Evolutionary conservation across 768 basidiomycete species (phyloP).

Genomic region (Panus rudis): DNA sequence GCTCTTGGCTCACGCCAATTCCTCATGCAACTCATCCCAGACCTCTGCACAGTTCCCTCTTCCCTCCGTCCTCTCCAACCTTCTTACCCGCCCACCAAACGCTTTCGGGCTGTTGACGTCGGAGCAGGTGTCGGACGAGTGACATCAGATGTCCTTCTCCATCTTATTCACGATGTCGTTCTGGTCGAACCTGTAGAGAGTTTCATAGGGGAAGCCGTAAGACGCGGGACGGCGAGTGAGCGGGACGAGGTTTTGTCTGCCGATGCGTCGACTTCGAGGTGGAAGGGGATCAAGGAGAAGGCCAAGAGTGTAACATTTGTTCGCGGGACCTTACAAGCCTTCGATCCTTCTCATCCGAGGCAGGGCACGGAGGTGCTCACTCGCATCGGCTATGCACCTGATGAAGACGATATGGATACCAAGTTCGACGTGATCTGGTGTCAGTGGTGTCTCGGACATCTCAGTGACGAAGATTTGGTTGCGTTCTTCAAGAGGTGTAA

Average conservation of each 20-base stretch:
- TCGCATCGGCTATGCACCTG: conserved; percentile 57
- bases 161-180: conserved; percentile 80
- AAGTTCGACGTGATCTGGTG: conserved; percentile 92
- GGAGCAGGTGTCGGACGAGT: conserved; percentile 94
- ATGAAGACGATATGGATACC: conserved; percentile 32
- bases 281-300: conserved; percentile 62
- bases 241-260: conserved; percentile 21
- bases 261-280: conserved; percentile 27
- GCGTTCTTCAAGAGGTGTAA: conserved; percentile 63
- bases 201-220: conserved; percentile 71
- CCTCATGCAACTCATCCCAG: conserved; percentile 73
- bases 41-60: conserved; percentile 71
- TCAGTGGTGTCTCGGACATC: conserved; percentile 94
- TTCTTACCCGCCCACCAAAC: conserved; percentile 23
- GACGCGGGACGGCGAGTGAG: conserved; percentile 25
- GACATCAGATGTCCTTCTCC: conserved; percentile 82
- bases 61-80: conserved; percentile 48
- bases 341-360: conserved; percentile 56
- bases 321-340: conserved; percentile 65
- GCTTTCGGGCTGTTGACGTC: conserved; percentile 80
- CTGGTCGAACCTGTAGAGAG: conserved; percentile 81
- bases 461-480: conserved; percentile 70
- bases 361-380: conserved; percentile 45
- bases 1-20: conserved; percentile 86
- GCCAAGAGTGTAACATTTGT: conserved; percentile 74